Conservation (phyloP, 2,329 filamentous ascomycete species). For the Endocalyx cinctus region DNA sequence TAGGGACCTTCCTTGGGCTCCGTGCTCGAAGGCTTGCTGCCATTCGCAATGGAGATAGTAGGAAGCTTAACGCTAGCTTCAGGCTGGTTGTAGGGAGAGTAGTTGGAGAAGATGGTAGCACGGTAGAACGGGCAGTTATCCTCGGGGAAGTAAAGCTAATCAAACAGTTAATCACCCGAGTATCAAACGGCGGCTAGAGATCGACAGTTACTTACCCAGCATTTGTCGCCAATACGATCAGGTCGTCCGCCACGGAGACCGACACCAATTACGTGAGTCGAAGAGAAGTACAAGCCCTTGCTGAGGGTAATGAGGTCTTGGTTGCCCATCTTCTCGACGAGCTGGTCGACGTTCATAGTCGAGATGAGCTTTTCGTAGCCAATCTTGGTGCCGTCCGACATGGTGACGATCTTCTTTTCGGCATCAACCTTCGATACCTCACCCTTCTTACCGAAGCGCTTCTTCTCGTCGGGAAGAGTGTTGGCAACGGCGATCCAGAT, state of each 20-base stretch:
- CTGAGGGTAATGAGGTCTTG: constrained; percentile 75
- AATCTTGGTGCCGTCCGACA: constrained; percentile 82
- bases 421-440: constrained; percentile 84
- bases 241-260: constrained; percentile 88
- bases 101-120: constrained; percentile 99
- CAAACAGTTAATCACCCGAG: constrained; percentile 9
- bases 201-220: constrained; percentile 64
- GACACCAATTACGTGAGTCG: constrained; percentile 94
- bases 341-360: constrained; percentile 91
- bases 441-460: constrained; percentile 79
- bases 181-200: no score
- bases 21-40: constrained; percentile 69
- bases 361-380: constrained; percentile 89
- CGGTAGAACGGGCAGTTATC: constrained; percentile 99
- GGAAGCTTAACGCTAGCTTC: constrained; percentile 75
- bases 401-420: constrained; percentile 73
- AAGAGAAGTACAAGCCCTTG: constrained; percentile 94
- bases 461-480: constrained; percentile 88
- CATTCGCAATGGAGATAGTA: constrained; percentile 80
- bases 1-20: constrained; percentile 85
- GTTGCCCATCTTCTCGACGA: constrained; percentile 84
- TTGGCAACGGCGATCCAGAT: constrained; percentile 98
- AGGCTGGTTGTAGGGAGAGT: constrained; percentile 98
- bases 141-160: constrained; percentile 92
- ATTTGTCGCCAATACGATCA: constrained; percentile 97